Base-by-base conservation (phyloP, 768 basidiomycete species). In the Tylopilus vinaceipallidus region DNA sequence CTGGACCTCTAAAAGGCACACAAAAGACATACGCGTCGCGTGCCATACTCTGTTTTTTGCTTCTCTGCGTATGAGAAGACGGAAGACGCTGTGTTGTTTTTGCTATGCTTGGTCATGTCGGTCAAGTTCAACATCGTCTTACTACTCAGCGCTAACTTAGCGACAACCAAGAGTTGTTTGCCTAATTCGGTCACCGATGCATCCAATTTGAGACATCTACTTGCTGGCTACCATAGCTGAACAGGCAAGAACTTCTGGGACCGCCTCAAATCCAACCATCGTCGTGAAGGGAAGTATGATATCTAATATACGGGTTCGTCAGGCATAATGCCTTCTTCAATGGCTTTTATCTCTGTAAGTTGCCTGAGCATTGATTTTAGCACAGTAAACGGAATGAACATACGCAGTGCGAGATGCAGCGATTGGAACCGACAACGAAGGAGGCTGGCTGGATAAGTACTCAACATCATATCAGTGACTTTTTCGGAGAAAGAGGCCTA, bases 1-100 rank as follows among this genome's bases (percentile, higher is more conserved):
- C 37, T 10, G 10, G 40, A n/a, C 4, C 9, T 19, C 24, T 10
- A 14, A 2, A 5, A 24, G 30, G 5, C 26, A 17, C 10, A 36
- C 36, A 17, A 20, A 34, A 38, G 12, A 70, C 78, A 50, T 62
- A 88, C 86, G 49, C 77, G 77, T 70, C 84, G 90, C 2, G 88
- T 90, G 8, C 91, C 91, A 73, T 93, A 92, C 17, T 89, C 75
- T 30, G 66, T 63, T 65, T 83, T 90, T 64, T 88, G 88, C 70
- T 90, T 86, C 64, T 94, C 91, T 6, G 89, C 91, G 59, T 93
- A 91, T 26, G 88, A 91, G 69, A 92, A 92, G 46, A 91, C 88
- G 0, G 88, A 91, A 8, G 88, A 91, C 4, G 89, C 90, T 4
- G 90, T 91, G 59, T 91, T 91, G 65, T 91, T 92, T 70, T 90